These are phyloP conservation scores for Ogataea ramenticola DNA, from an alignment of 805 yeast species.

Conservation along the genomic window DNA sequence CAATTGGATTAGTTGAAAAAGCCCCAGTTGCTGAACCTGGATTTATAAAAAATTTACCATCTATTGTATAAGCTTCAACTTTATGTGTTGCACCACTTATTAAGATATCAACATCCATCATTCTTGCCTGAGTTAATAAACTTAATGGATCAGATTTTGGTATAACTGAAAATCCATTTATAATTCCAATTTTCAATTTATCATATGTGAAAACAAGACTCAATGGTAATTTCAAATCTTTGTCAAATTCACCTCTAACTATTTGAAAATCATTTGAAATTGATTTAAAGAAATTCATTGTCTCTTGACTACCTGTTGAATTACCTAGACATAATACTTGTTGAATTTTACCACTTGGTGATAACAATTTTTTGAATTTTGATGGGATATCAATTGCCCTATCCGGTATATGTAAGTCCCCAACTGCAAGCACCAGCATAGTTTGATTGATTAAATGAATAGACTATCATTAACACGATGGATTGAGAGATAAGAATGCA, in stretches of 20 bases:
- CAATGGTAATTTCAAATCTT: conserved; percentile 43
- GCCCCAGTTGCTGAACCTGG: conserved; percentile 99
- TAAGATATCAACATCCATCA: conserved; percentile 84
- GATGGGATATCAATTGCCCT: conserved; percentile 58
- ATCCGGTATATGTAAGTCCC: conserved; percentile 87
- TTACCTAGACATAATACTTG: conserved; percentile 86
- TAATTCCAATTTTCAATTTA: conserved; percentile 70
- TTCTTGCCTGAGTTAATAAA: conserved; percentile 73
- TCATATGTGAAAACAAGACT: conserved; percentile 63
- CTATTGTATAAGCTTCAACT: conserved; percentile 89
- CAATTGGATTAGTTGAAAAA: conserved; percentile 56
- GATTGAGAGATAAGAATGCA: neutral
- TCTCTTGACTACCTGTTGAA: conserved; percentile 57
- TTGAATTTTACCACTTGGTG: conserved; percentile 72
- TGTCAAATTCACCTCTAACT: conserved; percentile 82
- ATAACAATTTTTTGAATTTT: conserved; percentile 66
- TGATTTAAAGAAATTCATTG: conserved; percentile 55
- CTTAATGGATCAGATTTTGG: conserved; percentile 87
- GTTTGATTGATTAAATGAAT: neutral
- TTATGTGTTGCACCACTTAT: conserved; percentile 91
- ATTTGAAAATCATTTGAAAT: conserved; percentile 67
- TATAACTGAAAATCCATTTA: conserved; percentile 76
- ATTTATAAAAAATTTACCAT: conserved; percentile 88
- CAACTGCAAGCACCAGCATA: conserved; percentile 75
- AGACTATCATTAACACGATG: too few relatives aligned